These are phyloP conservation scores for Populus pruinosa DNA, from an alignment of 345 rosid genomes.

Conservation along the genomic window DNA sequence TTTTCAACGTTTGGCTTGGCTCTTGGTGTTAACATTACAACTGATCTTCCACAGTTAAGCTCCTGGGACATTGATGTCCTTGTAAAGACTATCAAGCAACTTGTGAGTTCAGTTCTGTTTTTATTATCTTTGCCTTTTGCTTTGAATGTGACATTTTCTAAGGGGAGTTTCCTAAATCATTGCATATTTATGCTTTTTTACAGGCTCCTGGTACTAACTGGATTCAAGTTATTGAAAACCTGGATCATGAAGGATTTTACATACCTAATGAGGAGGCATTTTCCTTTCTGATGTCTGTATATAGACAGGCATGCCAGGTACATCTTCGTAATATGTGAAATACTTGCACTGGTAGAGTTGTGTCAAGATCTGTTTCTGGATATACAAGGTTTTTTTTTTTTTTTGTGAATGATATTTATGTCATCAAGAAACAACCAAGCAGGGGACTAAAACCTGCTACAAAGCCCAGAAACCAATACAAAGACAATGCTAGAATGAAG, in stretches of 20 bases:
- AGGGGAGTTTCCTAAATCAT: background rate
- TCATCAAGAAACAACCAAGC: too few species aligned
- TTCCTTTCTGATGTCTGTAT: slow-evolving; percentile 71
- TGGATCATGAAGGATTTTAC: slow-evolving; percentile 85
- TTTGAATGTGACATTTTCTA: slow-evolving; percentile 10
- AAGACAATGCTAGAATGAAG: too few species aligned
- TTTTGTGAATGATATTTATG: too few species aligned
- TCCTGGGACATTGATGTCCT: slow-evolving; percentile 82
- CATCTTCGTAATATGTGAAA: background rate
- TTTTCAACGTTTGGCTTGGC: slow-evolving; percentile 71
- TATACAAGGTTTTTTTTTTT: background rate
- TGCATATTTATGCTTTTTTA: slow-evolving; percentile 10
- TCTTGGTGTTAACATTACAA: slow-evolving; percentile 49
- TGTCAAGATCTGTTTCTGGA: background rate
- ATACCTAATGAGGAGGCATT: slow-evolving; percentile 82
- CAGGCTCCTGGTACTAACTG: slow-evolving; percentile 90
- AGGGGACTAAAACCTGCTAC: too few species aligned
- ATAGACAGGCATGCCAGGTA: slow-evolving; percentile 82
- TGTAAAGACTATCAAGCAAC: slow-evolving; percentile 63
- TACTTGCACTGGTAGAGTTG: background rate
- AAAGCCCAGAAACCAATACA: too few species aligned
- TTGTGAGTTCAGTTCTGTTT: slow-evolving; percentile 45
- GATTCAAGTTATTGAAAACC: slow-evolving; percentile 65
- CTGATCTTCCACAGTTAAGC: slow-evolving; percentile 47
- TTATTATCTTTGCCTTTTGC: background rate